phyloP scores from a whole-genome alignment of 2,329 filamentous ascomycete species.

The Lachnellula occidentalis region DNA sequence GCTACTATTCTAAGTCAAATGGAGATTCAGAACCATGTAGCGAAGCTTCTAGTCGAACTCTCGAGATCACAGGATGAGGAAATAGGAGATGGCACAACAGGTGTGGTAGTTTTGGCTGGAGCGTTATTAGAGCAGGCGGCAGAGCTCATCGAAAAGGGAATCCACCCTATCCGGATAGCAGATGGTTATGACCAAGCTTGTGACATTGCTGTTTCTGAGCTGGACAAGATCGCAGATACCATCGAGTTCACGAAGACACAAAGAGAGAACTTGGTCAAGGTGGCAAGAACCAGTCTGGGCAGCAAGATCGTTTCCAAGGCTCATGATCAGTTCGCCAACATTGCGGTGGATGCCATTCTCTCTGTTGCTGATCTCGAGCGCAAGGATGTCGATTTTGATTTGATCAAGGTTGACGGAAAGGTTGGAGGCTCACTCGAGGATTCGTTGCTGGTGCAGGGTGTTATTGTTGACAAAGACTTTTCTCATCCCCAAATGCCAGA shows the following conservation, averaged over 20 bases:
- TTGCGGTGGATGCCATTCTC: constrained; percentile 93
- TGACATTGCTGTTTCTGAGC: constrained; percentile 87
- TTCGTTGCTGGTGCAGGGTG: constrained; percentile 89
- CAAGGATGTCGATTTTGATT: constrained; percentile 96
- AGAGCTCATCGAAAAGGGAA: constrained; percentile 98
- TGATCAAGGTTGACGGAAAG: constrained; percentile 99
- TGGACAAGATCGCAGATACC: constrained; percentile 88
- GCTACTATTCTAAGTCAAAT: constrained; percentile 97
- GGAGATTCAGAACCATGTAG: constrained; percentile 98
- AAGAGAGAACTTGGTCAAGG: constrained; percentile 83
- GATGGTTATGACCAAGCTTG: constrained; percentile 98
- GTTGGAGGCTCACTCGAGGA: constrained; percentile 92
- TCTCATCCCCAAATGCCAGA: constrained; percentile 98
- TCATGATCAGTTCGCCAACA: constrained; percentile 96
- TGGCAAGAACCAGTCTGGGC: constrained; percentile 90
- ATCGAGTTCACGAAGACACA: constrained; percentile 79
- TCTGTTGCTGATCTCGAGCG: constrained; percentile 94
- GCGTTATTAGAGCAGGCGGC: constrained; percentile 94
- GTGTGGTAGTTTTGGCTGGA: constrained; percentile 92
- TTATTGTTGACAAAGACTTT: constrained; percentile 99
- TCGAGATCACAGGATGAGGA: constrained; percentile 99
- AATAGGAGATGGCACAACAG: constrained; percentile 96
- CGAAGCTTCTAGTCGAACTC: constrained; percentile 91
- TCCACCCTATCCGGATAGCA: constrained; percentile 96
- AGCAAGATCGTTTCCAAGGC: constrained; percentile 99